Evolutionary conservation across 2,329 filamentous ascomycete genomes (phyloP).

Genomic region (Trichoderma sp.): DNA sequence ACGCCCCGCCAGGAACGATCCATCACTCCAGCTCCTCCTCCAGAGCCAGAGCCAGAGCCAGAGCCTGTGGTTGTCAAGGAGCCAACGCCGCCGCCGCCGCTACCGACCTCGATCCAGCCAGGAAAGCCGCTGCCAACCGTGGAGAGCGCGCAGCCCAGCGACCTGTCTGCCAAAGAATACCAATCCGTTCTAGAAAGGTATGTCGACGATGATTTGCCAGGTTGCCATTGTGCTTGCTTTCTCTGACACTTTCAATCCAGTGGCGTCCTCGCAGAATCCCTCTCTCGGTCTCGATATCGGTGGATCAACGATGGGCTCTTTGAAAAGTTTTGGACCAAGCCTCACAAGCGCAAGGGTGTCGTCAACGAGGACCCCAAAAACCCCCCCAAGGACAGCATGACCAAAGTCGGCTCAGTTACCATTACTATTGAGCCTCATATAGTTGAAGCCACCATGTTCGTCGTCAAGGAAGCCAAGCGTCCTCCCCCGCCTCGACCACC

Average conservation of each 20-base stretch:
- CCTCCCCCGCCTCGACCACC: constrained; percentile 39
- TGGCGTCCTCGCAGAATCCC: constrained; percentile 73
- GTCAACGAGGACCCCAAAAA: constrained; percentile 67
- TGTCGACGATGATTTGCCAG: constrained; percentile 3
- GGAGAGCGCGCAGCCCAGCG: constrained; percentile 65
- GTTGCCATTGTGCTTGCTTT: neutral
- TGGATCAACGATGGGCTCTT: constrained; percentile 75
- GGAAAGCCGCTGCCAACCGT: constrained; percentile 74
- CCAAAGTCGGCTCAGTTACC: constrained; percentile 71
- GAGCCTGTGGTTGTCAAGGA: constrained; percentile 40
- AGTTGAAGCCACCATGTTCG: constrained; percentile 74
- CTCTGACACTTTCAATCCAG: constrained; percentile 46
- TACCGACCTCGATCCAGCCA: constrained; percentile 66
- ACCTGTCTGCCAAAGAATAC: constrained; percentile 67
- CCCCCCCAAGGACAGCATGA: constrained; percentile 71
- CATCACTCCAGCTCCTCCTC: constrained; percentile 48
- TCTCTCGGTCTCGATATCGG: constrained; percentile 71
- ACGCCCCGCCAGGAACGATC: constrained; percentile 60
- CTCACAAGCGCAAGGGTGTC: constrained; percentile 67
- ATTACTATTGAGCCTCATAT: constrained; percentile 81
- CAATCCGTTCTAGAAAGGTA: constrained; percentile 76
- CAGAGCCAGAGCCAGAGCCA: neutral
- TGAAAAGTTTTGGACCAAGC: constrained; percentile 78
- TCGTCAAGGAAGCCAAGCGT: constrained; percentile 67
- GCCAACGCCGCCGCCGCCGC: constrained; percentile 42